Percentiles rank a stretch among this genome's conserved stretches.
Evolutionary conservation across 352 stramenopile genomes (phyloP).

Genomic region (Ophiocytium majus): DNA sequence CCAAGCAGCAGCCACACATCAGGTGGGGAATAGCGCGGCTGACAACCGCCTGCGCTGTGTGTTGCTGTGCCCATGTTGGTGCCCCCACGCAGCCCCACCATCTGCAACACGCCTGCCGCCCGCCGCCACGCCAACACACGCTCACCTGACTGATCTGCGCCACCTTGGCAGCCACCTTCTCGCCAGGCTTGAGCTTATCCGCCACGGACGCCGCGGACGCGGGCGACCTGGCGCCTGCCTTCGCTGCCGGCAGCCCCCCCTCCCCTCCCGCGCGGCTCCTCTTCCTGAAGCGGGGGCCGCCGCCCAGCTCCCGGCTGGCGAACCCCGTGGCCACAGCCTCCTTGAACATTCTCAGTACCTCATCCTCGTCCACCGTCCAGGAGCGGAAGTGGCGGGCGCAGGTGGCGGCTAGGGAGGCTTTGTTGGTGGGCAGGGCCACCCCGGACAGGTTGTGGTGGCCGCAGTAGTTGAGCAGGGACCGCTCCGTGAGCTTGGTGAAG

Average conservation of each 20-base stretch:
- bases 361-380: slow-evolving; percentile 49
- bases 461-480: background rate
- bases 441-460: slow-evolving; percentile 12
- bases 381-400: slow-evolving; percentile 30
- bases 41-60: too few species aligned
- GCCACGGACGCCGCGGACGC: background rate
- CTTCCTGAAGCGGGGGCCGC: background rate
- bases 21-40: too few species aligned
- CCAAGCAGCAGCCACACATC: too few species aligned
- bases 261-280: background rate
- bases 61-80: too few species aligned
- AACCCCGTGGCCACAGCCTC: slow-evolving; percentile 25
- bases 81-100: too few species aligned
- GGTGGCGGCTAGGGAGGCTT: background rate
- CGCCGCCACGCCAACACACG: too few species aligned
- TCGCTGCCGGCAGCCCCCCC: background rate
- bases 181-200: background rate
- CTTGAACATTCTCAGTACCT: slow-evolving; percentile 31
- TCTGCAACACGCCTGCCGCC: too few species aligned
- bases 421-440: background rate
- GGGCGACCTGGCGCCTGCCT: background rate
- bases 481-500: slow-evolving; percentile 17
- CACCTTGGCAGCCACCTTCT: slow-evolving; percentile 18
- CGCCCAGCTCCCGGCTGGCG: slow-evolving; percentile 35
- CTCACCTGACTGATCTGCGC: too few species aligned